Conservation (phyloP, 2,329 filamentous ascomycete species). For the Clonostachys sp. region DNA sequence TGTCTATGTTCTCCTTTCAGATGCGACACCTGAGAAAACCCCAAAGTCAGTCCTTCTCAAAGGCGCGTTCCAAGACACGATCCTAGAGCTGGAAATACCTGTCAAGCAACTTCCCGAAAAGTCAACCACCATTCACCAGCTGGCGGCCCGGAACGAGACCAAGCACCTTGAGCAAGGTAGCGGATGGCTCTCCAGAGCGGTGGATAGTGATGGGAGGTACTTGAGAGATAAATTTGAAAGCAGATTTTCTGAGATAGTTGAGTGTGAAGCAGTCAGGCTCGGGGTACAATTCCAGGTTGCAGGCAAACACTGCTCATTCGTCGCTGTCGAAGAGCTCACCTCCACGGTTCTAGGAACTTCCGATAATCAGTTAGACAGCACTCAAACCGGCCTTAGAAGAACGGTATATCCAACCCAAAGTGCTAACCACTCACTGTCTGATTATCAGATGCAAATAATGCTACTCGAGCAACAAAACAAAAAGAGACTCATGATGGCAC, state of each 20-base stretch:
- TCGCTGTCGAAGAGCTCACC: slow-evolving; percentile 54
- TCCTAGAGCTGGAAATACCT: slow-evolving; percentile 60
- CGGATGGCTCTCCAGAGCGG: slow-evolving; percentile 58
- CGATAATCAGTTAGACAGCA: slow-evolving; percentile 28
- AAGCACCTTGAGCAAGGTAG: slow-evolving; percentile 66
- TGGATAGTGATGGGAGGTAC: slow-evolving; percentile 31
- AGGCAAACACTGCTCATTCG: slow-evolving; percentile 69
- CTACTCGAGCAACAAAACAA: too few relatives aligned
- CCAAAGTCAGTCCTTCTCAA: slow-evolving; percentile 46
- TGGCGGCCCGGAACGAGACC: slow-evolving; percentile 64
- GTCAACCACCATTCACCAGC: slow-evolving; percentile 60
- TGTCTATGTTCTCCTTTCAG: slow-evolving; percentile 61
- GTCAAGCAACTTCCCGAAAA: slow-evolving; percentile 40
- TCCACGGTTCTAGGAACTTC: slow-evolving; percentile 7
- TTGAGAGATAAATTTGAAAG: slow-evolving; percentile 42
- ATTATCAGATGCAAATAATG: too few relatives aligned
- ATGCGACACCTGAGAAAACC: slow-evolving; percentile 25
- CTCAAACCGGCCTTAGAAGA: too few relatives aligned
- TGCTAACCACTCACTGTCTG: too few relatives aligned
- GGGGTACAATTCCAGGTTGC: slow-evolving; percentile 63
- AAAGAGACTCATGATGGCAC: too few relatives aligned
- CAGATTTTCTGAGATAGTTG: slow-evolving; percentile 54
- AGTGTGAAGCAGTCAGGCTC: slow-evolving; percentile 61
- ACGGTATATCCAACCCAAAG: too few relatives aligned
- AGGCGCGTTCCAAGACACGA: slow-evolving; percentile 51